Conservation (phyloP, 495 filamentous ascomycete species). For the Entonaema liquescens region DNA sequence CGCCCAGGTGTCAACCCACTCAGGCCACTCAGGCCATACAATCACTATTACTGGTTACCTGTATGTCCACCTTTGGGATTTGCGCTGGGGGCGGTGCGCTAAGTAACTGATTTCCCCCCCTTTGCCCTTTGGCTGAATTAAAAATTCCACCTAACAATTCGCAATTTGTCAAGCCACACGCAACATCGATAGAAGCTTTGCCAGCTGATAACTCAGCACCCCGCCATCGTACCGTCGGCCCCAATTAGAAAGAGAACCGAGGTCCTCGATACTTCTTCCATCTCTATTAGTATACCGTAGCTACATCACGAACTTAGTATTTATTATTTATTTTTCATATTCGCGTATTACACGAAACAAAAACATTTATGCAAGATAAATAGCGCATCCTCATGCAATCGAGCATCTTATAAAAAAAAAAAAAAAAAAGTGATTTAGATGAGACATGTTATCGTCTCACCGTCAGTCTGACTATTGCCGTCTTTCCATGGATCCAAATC, state of each 20-base stretch:
- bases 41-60: background rate
- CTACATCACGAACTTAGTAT: background rate
- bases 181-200: slow-evolving; percentile 1
- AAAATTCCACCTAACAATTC: slow-evolving; percentile 6
- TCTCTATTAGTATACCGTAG: background rate
- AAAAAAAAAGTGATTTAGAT: background rate
- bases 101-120: slow-evolving; percentile 3
- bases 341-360: slow-evolving; percentile 25
- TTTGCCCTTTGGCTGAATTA: background rate
- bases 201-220: slow-evolving; percentile 17
- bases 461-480: background rate
- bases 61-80: background rate
- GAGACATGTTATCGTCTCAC: slow-evolving; percentile 21
- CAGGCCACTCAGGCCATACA: background rate
- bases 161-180: slow-evolving; percentile 33
- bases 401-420: background rate
- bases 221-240: slow-evolving; percentile 29
- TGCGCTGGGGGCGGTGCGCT: slow-evolving; percentile 25
- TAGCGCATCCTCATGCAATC: slow-evolving; percentile 5
- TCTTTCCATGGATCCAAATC: background rate
- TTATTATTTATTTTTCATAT: background rate
- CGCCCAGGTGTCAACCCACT: background rate
- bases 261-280: slow-evolving; percentile 1
- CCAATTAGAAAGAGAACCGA: slow-evolving; percentile 1
- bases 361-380: slow-evolving; percentile 28